Evolutionary conservation across 108 stramenopile species (phyloP), one percentile per base, ranked within the genome.

Genomic region (Cyclotella kingstonii): DNA sequence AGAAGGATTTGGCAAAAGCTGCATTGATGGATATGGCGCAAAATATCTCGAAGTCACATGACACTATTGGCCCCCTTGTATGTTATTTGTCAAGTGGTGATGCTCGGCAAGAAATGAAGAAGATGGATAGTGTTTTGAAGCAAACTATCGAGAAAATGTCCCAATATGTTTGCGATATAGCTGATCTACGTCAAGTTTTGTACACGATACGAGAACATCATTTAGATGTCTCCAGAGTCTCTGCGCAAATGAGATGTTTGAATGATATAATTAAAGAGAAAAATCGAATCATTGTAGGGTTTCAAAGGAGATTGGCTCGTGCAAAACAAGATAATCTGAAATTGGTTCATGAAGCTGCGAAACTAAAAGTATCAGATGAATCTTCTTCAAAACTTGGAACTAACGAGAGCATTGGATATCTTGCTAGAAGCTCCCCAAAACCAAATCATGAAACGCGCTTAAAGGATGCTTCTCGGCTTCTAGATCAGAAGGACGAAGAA

Each of bases 251-350:
- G 4, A 9, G 14, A 12, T 61, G 65, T 35, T 30, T 75, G 60
- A 66, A 66, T 35, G 48, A 56, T 18, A 21, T 67, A 9, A 44
- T 75, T 5, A 45, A 56, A 7, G 54, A 55, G 36, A 75, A 75
- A 25, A 56, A 62, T 34, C 40, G 45, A 6, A 36, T 63, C 29
- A 67, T 55, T 27, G 22, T 26, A 21, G 73, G 41, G 17, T 12
- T 53, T 25, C 41, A 58, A 33, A 27, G 42, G 3, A 63, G 57
- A 35, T 43, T 69, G 38, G 39, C 49, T 17, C 18, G n/a, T 23
- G 45, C 39, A 12, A 63, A 62, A 21, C 25, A 51, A 22, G 35
- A 9, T 43, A 45, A 46, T 23, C 43, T 36, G 15, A 21, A 26
- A 7, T 25, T 22, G 5, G 21, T 27, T 15, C 36, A 35, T 7